These are phyloP conservation scores for Ramaria sp. DNA, from an alignment of 768 basidiomycete species.

Conservation along the genomic window DNA sequence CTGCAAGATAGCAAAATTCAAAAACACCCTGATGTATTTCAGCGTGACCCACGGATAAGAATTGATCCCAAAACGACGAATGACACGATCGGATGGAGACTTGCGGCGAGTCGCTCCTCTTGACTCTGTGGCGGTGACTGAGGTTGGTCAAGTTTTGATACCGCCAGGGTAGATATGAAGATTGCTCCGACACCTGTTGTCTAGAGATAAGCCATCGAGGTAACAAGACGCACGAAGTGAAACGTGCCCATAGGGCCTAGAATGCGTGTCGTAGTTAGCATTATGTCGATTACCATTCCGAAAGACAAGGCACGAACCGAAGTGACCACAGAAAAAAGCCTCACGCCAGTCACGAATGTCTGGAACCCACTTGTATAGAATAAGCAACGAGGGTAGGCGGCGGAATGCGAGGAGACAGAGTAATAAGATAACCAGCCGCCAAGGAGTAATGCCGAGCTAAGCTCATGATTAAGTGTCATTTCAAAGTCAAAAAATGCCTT, in stretches of 20 bases:
- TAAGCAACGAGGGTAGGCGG: conserved; percentile 67
- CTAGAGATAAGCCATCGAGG: neutral
- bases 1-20: conserved; percentile 15
- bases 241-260: conserved; percentile 74
- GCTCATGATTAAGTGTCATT: neutral
- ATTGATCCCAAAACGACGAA: conserved; percentile 86
- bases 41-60: conserved; percentile 49
- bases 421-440: conserved; percentile 63
- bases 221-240: neutral
- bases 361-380: conserved; percentile 76
- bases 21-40: neutral
- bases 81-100: conserved; percentile 72
- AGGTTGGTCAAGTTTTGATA: conserved; percentile 48
- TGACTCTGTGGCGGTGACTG: conserved; percentile 51
- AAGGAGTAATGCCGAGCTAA: conserved; percentile 49
- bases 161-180: conserved; percentile 73
- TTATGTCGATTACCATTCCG: neutral
- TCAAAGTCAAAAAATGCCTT: neutral
- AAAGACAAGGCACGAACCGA: conserved; percentile 35
- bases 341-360: conserved; percentile 79
- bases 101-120: conserved; percentile 57
- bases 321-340: conserved; percentile 87
- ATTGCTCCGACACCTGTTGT: conserved; percentile 80
- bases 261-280: neutral
- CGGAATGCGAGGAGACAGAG: conserved; percentile 62